Evolutionary conservation across 345 rosid genomes (phyloP), one percentile per base, ranked within the genome.

Genomic region (Mangifera indica): DNA sequence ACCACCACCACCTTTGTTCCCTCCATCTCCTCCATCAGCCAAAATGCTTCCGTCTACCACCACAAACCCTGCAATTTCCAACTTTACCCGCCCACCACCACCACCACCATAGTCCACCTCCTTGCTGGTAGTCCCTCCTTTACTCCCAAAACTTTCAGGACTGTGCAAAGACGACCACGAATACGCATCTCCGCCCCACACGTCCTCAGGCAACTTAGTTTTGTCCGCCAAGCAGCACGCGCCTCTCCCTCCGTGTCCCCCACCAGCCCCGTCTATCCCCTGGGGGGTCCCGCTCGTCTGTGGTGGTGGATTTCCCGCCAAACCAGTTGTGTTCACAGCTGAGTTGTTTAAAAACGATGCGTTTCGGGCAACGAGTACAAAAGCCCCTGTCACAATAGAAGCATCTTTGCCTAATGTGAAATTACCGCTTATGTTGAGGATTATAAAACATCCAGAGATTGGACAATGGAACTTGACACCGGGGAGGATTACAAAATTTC

Each of bases 131-230:
- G 87, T 88, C 61, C 95, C 95, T 6, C 99, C 99, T 72, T 80
- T 81, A 69, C 99, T 96, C 61, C 98, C 99, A 74, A 80, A 88
- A 82, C 99, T 96, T 69, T 77, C 75, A 2, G 99, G 99, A 48
- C 21, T 70, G 71, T 89, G 85, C 82, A 96, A 73, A n/a, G 85
- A 76, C 5, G 93, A 85, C 99, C 99, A 96, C 1, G 99, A 89
- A 71, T 96, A 93, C 0, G 97, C 93, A 77, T 96, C 99, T 65
- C 99, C 99, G 51, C 99, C 99, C 98, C 99, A 93, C 4, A 91
- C 94, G 74, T 96, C 98, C 83, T 90, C 98, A 4, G 98, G 90
- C 66, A 90, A 84, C 90, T 87, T 88, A 24, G 63, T 76, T 59
- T 86, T 71, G 72, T 89, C 91, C 34, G 83, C 83, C 83, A 89